A percentile compares a stretch with the other conserved stretches of the same genome.
These are phyloP conservation scores for Sugiyamaella mastotermitis DNA, from an alignment of 805 yeast genomes.

Conservation along the genomic window DNA sequence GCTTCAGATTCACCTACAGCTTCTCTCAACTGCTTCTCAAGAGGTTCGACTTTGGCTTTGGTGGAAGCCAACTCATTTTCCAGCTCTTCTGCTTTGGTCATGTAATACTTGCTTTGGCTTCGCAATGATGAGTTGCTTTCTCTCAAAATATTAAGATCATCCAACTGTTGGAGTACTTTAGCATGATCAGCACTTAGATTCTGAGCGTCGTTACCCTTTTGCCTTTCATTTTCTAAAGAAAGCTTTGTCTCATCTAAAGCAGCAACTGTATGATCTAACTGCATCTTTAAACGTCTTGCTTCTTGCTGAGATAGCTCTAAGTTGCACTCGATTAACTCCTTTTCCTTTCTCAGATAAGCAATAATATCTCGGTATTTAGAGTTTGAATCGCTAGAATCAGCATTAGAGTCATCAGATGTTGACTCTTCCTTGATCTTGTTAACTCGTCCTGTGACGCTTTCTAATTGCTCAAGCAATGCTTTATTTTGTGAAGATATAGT, in stretches of 20 bases:
- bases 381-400: conserved; percentile 9
- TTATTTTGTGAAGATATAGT: conserved; percentile 65
- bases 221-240: conserved; percentile 38
- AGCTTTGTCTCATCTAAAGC: conserved; percentile 49
- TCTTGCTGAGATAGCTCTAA: conserved; percentile 49
- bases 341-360: conserved; percentile 62
- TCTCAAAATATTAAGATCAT: conserved; percentile 55
- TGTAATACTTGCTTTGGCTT: conserved; percentile 37
- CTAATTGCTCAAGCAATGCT: conserved; percentile 63
- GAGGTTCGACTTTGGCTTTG: conserved; percentile 37
- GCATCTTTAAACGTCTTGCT: conserved; percentile 45
- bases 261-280: conserved; percentile 39
- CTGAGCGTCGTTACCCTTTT: conserved; percentile 16
- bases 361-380: conserved; percentile 47
- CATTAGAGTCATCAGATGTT: conserved; percentile 13
- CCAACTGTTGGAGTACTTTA: conserved; percentile 45
- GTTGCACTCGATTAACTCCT: conserved; percentile 61
- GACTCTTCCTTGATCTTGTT: conserved; percentile 17
- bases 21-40: conserved; percentile 34
- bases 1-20: conserved; percentile 40
- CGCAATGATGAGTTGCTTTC: conserved; percentile 66
- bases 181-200: conserved; percentile 34
- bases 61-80: conserved; percentile 35
- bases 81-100: conserved; percentile 32
- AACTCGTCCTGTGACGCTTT: conserved; percentile 28